A percentile compares a stretch with the other conserved stretches of the same genome.
phyloP scores from a whole-genome alignment of 2,329 filamentous ascomycete species.

The Clarireedia sp. region DNA sequence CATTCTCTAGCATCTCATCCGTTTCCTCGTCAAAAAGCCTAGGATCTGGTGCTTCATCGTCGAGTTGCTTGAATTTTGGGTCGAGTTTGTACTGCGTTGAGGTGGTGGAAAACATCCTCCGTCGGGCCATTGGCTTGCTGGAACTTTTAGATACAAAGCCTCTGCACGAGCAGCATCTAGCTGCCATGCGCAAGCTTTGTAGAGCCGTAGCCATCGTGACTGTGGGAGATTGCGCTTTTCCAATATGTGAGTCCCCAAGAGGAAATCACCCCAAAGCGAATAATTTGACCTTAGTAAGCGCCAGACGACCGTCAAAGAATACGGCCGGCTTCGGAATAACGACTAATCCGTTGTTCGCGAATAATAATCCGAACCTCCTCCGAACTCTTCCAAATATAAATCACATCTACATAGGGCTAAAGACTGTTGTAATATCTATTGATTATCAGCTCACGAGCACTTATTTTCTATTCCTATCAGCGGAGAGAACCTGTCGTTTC shows the following conservation, averaged over 20 bases:
- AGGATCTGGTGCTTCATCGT: constrained; percentile 1
- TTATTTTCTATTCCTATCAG: too few relatives aligned
- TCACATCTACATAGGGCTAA: too few relatives aligned
- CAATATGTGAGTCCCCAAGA: neutral
- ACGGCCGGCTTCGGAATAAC: neutral
- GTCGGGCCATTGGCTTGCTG: constrained; percentile 17
- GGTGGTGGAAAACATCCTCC: constrained; percentile 21
- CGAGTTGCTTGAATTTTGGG: constrained; percentile 8
- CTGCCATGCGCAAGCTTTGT: constrained; percentile 24
- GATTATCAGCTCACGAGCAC: too few relatives aligned
- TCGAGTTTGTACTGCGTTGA: constrained; percentile 9
- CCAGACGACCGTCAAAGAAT: neutral
- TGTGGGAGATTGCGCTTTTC: constrained; percentile 3
- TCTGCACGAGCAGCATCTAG: constrained; percentile 21
- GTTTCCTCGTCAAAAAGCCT: neutral
- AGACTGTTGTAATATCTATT: too few relatives aligned
- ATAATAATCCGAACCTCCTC: neutral
- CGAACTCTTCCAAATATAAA: neutral
- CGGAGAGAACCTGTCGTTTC: too few relatives aligned
- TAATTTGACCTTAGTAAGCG: neutral
- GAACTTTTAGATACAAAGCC: constrained; percentile 10
- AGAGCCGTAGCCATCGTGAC: constrained; percentile 26
- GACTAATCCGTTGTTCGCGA: neutral
- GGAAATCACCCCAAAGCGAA: constrained; percentile 1
- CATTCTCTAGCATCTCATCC: constrained; percentile 5